Percentiles rank a stretch among this genome's conserved stretches.
These are phyloP conservation scores for Xylariaceae sp. DNA, from an alignment of 2,329 filamentous ascomycete genomes.

Conservation along the genomic window DNA sequence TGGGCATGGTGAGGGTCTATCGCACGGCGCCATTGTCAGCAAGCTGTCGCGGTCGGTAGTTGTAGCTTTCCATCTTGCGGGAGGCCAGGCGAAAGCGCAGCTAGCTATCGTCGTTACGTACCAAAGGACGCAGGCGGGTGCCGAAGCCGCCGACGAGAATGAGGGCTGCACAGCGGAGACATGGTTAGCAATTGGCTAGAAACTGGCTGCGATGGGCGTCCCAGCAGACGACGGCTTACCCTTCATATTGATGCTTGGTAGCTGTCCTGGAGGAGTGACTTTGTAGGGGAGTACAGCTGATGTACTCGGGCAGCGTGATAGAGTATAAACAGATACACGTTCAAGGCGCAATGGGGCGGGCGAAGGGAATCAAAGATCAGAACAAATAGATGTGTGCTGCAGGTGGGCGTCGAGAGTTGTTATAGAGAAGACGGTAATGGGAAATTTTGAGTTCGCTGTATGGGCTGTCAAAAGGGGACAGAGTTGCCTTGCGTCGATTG, in stretches of 20 bases:
- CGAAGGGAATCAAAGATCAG: too few species aligned
- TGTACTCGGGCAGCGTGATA: not conserved
- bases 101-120: slow-evolving; percentile 44
- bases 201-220: slow-evolving; percentile 5
- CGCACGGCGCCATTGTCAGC: slow-evolving; percentile 23
- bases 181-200: slow-evolving; percentile 10
- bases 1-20: slow-evolving; percentile 92
- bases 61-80: not conserved
- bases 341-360: too few species aligned
- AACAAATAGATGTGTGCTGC: not conserved
- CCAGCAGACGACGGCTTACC: slow-evolving; percentile 29
- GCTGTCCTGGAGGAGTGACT: slow-evolving; percentile 1
- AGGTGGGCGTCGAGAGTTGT: not conserved
- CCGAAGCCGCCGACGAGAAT: slow-evolving; percentile 99
- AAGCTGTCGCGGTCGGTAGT: not conserved
- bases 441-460: too few species aligned
- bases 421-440: not conserved
- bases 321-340: not conserved
- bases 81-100: not conserved
- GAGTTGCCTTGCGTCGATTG: too few species aligned
- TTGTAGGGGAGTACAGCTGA: slow-evolving; percentile 3
- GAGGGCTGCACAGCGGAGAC: slow-evolving; percentile 59
- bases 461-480: too few species aligned
- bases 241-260: slow-evolving; percentile 34
- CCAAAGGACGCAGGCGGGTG: slow-evolving; percentile 92